Base-by-base conservation (phyloP, 2,329 filamentous ascomycete genomes). In the Colletotrichum somersetense region DNA sequence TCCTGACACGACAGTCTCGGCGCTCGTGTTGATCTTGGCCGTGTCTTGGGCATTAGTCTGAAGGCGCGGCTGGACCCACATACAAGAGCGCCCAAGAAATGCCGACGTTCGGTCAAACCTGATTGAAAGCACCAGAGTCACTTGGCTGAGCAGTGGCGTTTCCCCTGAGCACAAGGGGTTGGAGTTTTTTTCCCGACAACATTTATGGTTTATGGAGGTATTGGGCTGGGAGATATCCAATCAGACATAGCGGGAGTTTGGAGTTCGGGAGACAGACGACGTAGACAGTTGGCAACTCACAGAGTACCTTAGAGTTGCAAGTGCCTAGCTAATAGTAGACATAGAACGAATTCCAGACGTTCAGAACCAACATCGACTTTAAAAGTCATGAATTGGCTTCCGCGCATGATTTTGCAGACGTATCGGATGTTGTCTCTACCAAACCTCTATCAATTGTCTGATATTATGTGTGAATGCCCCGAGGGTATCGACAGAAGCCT, bases 11-110 rank as follows among this genome's bases (percentile, higher is more conserved):
- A 40, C 26, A n/a, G 26, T 48, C 50, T 64, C 62, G 50, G 62
- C 62, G 14, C 62, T 64, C 50, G 50, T 64, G 48, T 53, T 64
- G n/a, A 55, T 55, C 62, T 64, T 64, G 62, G 59, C 46, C 46
- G 33, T 48, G 35, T 40, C 59, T 38, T 62, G 59, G 59, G 59
- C 59, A 30, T 26, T 62, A 7, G 33, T 52, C 46, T 62, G 46
- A 62, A 18, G 26, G 59, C 38, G n/a, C n/a, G 7, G 44, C 44
- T 30, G 3, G 59, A 20, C 46, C 59, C 46, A 52, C 59, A 38
- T 46, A 48, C 46, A 44, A 23, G 35, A 38, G n/a, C 35, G 20
- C 12, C 33, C 55, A 57, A 57, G 20, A 57, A 26, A 23, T 16
- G 55, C n/a, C 11, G 6, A 16, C 35, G 38, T 35, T 40, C 20